Percentiles rank a stretch among this genome's conserved stretches.
phyloP scores from a whole-genome alignment of 768 basidiomycete species.

The Rubroboletus pulcherrimus region DNA sequence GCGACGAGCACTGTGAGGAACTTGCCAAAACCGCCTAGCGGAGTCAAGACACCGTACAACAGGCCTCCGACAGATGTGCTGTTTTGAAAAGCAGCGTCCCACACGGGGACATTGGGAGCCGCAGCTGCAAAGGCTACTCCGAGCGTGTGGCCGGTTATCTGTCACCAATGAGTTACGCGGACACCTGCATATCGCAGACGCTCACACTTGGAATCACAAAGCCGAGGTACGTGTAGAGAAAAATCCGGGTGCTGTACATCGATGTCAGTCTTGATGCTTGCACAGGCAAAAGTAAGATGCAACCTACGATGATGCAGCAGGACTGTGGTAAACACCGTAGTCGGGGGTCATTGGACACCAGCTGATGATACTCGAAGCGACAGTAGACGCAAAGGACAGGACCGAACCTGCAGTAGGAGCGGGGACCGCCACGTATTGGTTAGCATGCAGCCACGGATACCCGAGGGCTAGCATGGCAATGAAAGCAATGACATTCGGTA shows the following conservation, averaged over 20 bases:
- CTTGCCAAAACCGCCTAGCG: constrained; percentile 43
- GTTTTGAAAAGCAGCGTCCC: constrained; percentile 39
- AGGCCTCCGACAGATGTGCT: constrained; percentile 45
- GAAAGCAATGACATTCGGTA: constrained; percentile 71
- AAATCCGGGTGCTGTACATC: constrained; percentile 34
- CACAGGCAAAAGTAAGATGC: background rate
- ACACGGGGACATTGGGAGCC: constrained; percentile 35
- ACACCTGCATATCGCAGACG: background rate
- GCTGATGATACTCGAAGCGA: constrained; percentile 43
- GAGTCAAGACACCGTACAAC: constrained; percentile 35
- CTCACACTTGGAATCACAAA: constrained; percentile 41
- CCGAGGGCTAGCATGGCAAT: constrained; percentile 64
- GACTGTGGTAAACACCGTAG: constrained; percentile 48
- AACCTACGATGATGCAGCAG: constrained; percentile 56
- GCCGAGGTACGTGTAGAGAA: constrained; percentile 45
- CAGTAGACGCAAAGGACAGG: constrained; percentile 43
- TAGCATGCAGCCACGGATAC: constrained; percentile 56
- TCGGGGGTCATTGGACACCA: constrained; percentile 44
- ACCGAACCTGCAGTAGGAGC: constrained; percentile 34
- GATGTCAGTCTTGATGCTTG: background rate
- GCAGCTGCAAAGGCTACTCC: constrained; percentile 46
- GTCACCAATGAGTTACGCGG: background rate
- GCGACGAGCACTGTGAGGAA: constrained; percentile 50
- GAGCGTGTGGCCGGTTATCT: constrained; percentile 40
- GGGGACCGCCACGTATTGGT: constrained; percentile 33